Base-by-base conservation (phyloP, 148 eudicot genomes). In the Cornus kousa region DNA sequence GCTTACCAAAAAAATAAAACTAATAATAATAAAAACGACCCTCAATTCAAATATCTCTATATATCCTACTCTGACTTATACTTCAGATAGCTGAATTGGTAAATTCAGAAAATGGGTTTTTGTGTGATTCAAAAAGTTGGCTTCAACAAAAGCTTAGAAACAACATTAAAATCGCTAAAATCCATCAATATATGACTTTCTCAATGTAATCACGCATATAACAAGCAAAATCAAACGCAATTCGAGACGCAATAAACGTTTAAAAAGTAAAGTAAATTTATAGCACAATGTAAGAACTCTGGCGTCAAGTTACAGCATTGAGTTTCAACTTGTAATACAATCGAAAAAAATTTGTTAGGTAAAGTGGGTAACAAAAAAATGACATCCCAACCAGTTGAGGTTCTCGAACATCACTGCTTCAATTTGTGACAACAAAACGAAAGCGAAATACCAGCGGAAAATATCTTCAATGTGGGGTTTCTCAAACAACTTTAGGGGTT, bases 371-470 rank as follows among this genome's bases (percentile, higher is more conserved):
- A 70, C 19, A 32, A 10, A 23, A 70, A 87, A 89, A 64, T 81
- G 89, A 87, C 86, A 74, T 73, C 48, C 81, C 85, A 90, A 81
- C 88, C 77, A 84, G 74, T 80, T 31, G 60, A 32, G 68, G 50
- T 32, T 9, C 14, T 16, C 19, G 39, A 46, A 7, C 11, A 59
- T 65, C 77, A 73, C 59, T 67, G 39, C 64, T 79, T 46, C 60
- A 65, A 53, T 7, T 73, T 20, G 3, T 4, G 19, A 31, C 77
- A 74, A 74, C 68, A 62, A 62, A 72, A 40, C 2, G 81, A 78
- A 78, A 78, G 81, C 76, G 81, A 71, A 71, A 71, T 50, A 64
- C 64, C 81, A 62, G 32, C 81, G 60, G 31, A 46, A 72, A 23
- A 24, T n/a, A 24, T 2, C 71, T 71, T 78, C 70, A 78, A 72